Percentiles rank a stretch among this genome's conserved stretches.
Evolutionary conservation across 2,329 filamentous ascomycete genomes (phyloP).

Genomic region (Geosmithia morbida): DNA sequence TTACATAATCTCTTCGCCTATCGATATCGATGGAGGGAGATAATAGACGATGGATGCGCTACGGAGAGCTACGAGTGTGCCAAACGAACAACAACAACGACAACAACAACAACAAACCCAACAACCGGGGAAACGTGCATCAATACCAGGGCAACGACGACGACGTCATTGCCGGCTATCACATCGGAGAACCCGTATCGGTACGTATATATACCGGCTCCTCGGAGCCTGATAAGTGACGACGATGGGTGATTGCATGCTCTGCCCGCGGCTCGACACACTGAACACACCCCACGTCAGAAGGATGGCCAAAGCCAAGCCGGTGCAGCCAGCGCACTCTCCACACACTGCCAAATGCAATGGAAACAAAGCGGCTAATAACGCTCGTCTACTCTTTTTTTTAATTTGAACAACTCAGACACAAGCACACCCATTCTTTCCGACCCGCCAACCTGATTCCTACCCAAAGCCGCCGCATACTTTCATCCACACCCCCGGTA

Average conservation of each 20-base stretch:
- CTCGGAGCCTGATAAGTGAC: too few relatives aligned
- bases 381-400: neutral
- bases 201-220: too few relatives aligned
- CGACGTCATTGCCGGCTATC: neutral
- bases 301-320: too few relatives aligned
- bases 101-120: neutral
- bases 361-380: neutral
- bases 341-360: too few relatives aligned
- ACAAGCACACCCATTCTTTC: conserved; percentile 7
- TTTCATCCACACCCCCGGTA: neutral
- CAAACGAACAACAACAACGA: neutral
- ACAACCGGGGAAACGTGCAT: neutral
- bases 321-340: too few relatives aligned
- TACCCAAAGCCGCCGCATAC: neutral
- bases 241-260: too few relatives aligned
- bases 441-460: conserved; percentile 1
- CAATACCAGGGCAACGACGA: neutral
- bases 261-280: too few relatives aligned
- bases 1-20: neutral
- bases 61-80: neutral
- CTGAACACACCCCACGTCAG: too few relatives aligned
- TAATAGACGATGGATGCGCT: neutral
- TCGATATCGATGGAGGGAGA: neutral
- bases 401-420: conserved; percentile 17
- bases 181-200: neutral